Evolutionary conservation across 2,329 filamentous ascomycete species (phyloP).

Genomic region (Sporothrix protearum): DNA sequence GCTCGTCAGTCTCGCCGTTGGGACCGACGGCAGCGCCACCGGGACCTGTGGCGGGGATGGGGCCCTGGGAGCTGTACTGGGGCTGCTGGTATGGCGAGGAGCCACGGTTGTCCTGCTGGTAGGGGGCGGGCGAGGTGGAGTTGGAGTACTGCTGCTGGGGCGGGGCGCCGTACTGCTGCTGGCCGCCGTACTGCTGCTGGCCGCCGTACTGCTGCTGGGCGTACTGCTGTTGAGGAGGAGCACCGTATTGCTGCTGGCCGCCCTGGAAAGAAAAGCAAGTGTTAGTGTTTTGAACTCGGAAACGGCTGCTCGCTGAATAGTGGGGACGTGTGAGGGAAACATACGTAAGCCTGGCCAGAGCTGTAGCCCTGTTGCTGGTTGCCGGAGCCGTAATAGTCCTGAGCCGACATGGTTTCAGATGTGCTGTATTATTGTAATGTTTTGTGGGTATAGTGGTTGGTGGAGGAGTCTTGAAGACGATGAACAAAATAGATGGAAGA

Average conservation of each 20-base stretch:
- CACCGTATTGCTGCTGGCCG: background rate
- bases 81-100: constrained; percentile 27
- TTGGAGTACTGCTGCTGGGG: constrained; percentile 23
- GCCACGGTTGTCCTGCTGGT: constrained; percentile 26
- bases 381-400: constrained; percentile 29
- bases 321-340: background rate
- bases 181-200: constrained; percentile 19
- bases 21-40: background rate
- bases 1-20: constrained; percentile 42
- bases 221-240: background rate
- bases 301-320: background rate
- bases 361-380: constrained; percentile 27
- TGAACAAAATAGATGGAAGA: background rate
- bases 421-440: background rate
- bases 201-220: background rate
- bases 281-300: background rate
- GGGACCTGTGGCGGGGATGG: constrained; percentile 29
- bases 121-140: constrained; percentile 28
- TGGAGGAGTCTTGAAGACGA: background rate
- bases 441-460: background rate
- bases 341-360: constrained; percentile 21
- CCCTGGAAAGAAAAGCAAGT: background rate
- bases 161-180: constrained; percentile 24
- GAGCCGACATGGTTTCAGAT: constrained; percentile 28
- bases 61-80: constrained; percentile 30